phyloP scores from a whole-genome alignment of 257 asterid species.

The Nyctanthes arbortristis region DNA sequence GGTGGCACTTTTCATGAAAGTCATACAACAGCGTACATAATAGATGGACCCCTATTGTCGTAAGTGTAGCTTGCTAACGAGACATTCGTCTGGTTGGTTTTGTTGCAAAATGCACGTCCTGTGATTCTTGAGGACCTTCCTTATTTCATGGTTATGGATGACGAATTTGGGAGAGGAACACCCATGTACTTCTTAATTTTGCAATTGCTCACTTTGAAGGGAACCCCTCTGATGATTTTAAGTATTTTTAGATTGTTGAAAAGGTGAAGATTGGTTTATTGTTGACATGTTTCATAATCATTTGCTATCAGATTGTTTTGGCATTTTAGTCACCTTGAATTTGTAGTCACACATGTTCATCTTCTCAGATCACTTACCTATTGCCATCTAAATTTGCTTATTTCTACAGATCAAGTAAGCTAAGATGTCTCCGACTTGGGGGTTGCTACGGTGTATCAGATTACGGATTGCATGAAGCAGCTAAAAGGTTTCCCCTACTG shows the following conservation, averaged over 20 bases:
- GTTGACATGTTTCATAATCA: neutral
- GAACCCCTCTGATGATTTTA: too few relatives aligned
- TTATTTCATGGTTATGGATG: neutral
- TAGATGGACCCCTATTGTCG: too few relatives aligned
- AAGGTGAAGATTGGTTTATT: neutral
- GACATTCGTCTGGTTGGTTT: neutral
- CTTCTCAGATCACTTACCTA: neutral
- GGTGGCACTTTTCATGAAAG: too few relatives aligned
- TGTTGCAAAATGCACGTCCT: neutral
- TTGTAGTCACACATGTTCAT: neutral
- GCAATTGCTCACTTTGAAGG: neutral
- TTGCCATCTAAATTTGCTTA: neutral
- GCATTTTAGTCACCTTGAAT: neutral
- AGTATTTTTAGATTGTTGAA: neutral
- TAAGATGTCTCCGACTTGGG: neutral
- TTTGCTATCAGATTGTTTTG: neutral
- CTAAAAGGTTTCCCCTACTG: slow-evolving; percentile 14
- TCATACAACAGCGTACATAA: too few relatives aligned
- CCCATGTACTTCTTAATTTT: neutral
- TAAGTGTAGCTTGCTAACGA: too few relatives aligned
- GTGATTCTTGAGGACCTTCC: neutral
- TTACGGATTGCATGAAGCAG: neutral
- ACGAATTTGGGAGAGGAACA: neutral
- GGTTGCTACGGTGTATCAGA: neutral
- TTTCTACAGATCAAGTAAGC: neutral